phyloP scores from a whole-genome alignment of 2,329 filamentous ascomycete species.

The Penicillium sp. region DNA sequence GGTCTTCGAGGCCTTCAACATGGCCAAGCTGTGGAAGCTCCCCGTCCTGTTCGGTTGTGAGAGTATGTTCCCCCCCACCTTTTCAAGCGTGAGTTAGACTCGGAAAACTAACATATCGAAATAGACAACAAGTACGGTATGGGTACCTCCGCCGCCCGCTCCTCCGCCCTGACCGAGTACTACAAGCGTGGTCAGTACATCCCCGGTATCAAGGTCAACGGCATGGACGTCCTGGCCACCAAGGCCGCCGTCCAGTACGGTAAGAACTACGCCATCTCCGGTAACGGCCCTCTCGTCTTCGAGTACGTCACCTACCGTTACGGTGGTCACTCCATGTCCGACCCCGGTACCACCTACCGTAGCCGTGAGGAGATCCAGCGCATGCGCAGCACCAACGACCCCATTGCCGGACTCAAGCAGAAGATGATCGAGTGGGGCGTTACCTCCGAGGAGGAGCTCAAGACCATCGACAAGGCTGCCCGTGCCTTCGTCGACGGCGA shows the following conservation, averaged over 20 bases:
- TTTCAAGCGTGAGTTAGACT: background rate
- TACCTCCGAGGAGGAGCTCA: constrained; percentile 90
- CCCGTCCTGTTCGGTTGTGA: constrained; percentile 96
- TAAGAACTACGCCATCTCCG: constrained; percentile 79
- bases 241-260: constrained; percentile 94
- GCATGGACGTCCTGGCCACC: constrained; percentile 97
- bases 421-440: constrained; percentile 97
- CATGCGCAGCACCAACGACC: constrained; percentile 98
- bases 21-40: constrained; percentile 98
- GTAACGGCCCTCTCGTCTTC: constrained; percentile 91
- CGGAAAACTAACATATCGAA: background rate
- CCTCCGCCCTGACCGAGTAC: constrained; percentile 96
- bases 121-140: constrained; percentile 99
- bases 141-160: constrained; percentile 93
- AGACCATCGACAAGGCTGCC: constrained; percentile 92
- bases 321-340: constrained; percentile 99
- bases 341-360: constrained; percentile 98
- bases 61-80: constrained; percentile 64
- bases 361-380: constrained; percentile 99
- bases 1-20: constrained; percentile 99
- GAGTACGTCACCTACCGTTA: constrained; percentile 99
- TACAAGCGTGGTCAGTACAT: constrained; percentile 99
- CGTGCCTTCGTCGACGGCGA: constrained; percentile 82
- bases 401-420: constrained; percentile 96
- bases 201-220: constrained; percentile 98